phyloP scores from a whole-genome alignment of 495 filamentous ascomycete genomes.

The Recurvomyces mirabilis region DNA sequence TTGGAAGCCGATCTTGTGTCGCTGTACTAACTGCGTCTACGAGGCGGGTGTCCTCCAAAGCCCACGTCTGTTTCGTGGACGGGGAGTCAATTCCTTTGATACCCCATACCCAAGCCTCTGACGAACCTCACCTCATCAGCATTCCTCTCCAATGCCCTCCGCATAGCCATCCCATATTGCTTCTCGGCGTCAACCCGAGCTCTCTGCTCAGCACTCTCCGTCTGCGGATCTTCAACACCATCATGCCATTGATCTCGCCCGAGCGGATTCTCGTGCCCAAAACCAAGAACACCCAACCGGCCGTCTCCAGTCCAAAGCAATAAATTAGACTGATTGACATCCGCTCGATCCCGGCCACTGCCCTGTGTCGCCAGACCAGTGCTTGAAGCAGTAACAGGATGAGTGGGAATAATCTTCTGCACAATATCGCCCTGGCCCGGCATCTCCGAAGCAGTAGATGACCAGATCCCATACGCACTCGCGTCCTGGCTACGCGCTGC shows the following conservation, averaged over 20 bases:
- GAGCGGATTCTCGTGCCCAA: conserved; percentile 17
- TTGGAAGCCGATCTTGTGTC: too few species aligned
- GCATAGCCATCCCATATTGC: conserved; percentile 58
- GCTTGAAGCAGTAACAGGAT: conserved; percentile 1
- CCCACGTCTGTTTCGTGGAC: too few species aligned
- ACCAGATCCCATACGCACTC: conserved; percentile 16
- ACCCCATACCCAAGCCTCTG: conserved; percentile 48
- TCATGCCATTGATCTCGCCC: conserved; percentile 14
- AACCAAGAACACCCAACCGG: conserved; percentile 29
- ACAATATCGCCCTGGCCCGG: conserved; percentile 31
- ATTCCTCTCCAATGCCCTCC: conserved; percentile 62
- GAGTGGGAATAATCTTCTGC: conserved; percentile 32
- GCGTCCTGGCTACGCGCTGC: conserved; percentile 7
- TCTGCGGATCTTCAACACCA: conserved; percentile 5
- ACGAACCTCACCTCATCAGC: conserved; percentile 75
- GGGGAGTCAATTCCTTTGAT: too few species aligned
- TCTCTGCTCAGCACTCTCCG: conserved; percentile 30
- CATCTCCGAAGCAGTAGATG: conserved; percentile 13
- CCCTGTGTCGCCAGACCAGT: background rate
- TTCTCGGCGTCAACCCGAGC: conserved; percentile 38
- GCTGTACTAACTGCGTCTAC: too few species aligned
- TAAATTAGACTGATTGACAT: conserved; percentile 25
- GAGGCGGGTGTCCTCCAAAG: too few species aligned
- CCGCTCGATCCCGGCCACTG: background rate
- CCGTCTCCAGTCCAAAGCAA: conserved; percentile 35